Evolutionary conservation across 2,329 filamentous ascomycete genomes (phyloP).

Genomic region (Aspergillus novoparasiticus): DNA sequence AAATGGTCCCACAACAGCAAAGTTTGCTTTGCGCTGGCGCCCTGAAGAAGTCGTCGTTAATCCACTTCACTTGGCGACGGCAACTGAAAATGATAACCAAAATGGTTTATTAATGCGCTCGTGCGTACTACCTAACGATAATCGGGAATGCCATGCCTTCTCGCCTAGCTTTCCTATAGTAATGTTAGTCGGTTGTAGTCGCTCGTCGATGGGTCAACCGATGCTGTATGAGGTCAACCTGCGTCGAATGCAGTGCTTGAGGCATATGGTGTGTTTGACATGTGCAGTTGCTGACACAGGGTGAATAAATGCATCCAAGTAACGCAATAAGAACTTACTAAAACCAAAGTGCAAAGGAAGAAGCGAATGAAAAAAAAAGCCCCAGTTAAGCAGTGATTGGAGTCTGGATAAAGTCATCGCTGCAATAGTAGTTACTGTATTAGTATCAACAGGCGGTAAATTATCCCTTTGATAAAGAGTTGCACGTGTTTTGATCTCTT

Average conservation of each 20-base stretch:
- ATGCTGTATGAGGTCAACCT: conserved; percentile 3
- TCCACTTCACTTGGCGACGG: neutral
- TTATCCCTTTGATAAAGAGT: neutral
- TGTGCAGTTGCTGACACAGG: neutral
- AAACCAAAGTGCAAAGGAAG: neutral
- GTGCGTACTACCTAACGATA: neutral
- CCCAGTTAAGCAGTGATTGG: neutral
- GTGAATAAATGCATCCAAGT: neutral
- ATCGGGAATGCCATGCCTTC: neutral
- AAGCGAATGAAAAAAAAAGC: too few relatives aligned
- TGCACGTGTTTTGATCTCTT: neutral
- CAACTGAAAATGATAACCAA: neutral
- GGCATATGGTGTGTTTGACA: neutral
- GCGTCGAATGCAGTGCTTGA: neutral
- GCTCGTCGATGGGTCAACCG: neutral
- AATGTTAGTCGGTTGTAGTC: neutral
- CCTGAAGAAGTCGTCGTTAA: neutral
- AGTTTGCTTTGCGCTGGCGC: conserved; percentile 1
- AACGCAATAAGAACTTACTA: neutral
- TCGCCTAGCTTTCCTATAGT: conserved; percentile 7
- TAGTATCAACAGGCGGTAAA: neutral
- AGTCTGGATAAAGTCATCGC: neutral
- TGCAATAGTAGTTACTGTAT: neutral
- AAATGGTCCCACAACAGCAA: conserved; percentile 8
- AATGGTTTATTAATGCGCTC: neutral